Conservation (phyloP, 768 basidiomycete species). For the Mycena venus region DNA sequence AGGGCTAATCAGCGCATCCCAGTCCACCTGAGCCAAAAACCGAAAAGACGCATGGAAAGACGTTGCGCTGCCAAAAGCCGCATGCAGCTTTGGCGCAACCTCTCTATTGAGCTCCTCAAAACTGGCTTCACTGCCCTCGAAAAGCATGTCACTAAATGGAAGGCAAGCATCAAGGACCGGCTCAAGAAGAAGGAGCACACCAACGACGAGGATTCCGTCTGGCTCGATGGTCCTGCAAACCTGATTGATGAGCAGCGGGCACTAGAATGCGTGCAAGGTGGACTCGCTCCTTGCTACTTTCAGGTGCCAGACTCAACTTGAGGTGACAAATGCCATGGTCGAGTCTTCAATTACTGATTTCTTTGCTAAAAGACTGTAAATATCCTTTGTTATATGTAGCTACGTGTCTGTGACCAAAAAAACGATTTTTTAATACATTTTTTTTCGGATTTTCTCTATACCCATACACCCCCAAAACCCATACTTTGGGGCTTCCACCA, state of each 20-base stretch:
- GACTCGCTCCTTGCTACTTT: conserved; percentile 39
- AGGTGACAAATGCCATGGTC: not conserved
- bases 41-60: not conserved
- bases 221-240: conserved; percentile 10
- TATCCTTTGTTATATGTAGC: not conserved
- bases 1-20: not conserved
- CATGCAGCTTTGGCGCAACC: not conserved
- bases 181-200: not conserved
- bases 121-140: not conserved
- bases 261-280: conserved; percentile 34
- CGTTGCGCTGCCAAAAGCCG: not conserved
- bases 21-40: not conserved
- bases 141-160: not conserved
- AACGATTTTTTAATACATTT: not conserved
- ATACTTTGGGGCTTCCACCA: conserved; percentile 24
- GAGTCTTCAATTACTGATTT: conserved; percentile 5
- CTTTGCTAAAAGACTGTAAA: not conserved
- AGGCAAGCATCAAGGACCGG: not conserved
- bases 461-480: conserved; percentile 27
- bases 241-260: not conserved
- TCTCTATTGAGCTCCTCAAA: not conserved
- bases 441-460: conserved; percentile 5
- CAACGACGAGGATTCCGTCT: not conserved
- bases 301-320: conserved; percentile 35
- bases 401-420: not conserved